A percentile compares a stretch with the other conserved stretches of the same genome.
These are phyloP conservation scores for Pichia pseudocactophila DNA, from an alignment of 805 yeast genomes.

Conservation along the genomic window DNA sequence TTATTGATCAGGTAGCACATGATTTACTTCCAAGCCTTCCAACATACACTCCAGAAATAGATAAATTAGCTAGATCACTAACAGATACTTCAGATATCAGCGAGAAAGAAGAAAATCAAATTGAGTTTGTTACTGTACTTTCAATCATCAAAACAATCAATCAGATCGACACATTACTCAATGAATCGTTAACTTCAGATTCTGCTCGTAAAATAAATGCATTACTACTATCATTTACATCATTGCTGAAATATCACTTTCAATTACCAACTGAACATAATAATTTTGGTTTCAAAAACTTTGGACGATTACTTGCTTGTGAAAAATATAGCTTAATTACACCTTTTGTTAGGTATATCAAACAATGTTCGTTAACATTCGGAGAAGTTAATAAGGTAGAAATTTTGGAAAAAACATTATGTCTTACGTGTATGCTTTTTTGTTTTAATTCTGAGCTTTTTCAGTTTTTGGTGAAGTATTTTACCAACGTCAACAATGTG, in stretches of 20 bases:
- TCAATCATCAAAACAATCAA: conserved; percentile 16
- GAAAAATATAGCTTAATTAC: conserved; percentile 5
- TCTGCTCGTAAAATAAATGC: conserved; percentile 11
- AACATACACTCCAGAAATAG: neutral
- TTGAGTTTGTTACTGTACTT: conserved; percentile 22
- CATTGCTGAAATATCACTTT: conserved; percentile 21
- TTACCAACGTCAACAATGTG: conserved; percentile 1
- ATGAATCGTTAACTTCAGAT: conserved; percentile 9
- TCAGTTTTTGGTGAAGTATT: conserved; percentile 8
- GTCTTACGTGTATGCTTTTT: conserved; percentile 17
- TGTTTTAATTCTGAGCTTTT: conserved; percentile 15
- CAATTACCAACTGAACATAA: conserved; percentile 18
- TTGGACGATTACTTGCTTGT: conserved; percentile 16
- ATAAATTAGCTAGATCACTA: neutral
- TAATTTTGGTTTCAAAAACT: conserved; percentile 22
- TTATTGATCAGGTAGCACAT: neutral
- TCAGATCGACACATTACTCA: conserved; percentile 12
- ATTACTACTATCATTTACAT: conserved; percentile 14
- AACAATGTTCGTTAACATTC: conserved; percentile 8
- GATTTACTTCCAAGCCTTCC: neutral
- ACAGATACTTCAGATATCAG: neutral
- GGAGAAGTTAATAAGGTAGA: conserved; percentile 12
- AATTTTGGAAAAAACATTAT: conserved; percentile 17
- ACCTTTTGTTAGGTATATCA: conserved; percentile 12
- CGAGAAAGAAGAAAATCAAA: conserved; percentile 11